Base-by-base conservation (phyloP, 2,329 filamentous ascomycete species). In the Aotearoamyces nothofagi region DNA sequence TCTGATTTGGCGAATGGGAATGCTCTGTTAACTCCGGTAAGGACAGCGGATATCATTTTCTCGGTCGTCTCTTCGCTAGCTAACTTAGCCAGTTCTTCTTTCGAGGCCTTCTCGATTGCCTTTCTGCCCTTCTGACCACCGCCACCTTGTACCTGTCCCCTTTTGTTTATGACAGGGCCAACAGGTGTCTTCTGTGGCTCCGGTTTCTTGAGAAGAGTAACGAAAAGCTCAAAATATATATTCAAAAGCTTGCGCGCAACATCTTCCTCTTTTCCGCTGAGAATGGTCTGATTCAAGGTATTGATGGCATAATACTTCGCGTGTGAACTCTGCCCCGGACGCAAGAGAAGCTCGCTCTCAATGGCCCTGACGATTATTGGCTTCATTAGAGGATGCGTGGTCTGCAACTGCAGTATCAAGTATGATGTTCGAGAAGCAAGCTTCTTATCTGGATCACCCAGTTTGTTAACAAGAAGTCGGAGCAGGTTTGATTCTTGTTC, bases 261-360 rank as follows among this genome's bases (percentile, higher is more conserved):
- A 11, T 71, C 64, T 22, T 84, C 77, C 46, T 96, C 87, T 44
- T 78, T 90, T 31, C 58, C 69, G 51, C 81, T 92, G 27, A 98
- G 56, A 27, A 96, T 86, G 0, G 87, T 96, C 56, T 98, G 92
- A 51, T 98, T 98, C 27, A 98, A 63, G 0, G 90, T 96, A 50
- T 94, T 94, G 51, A 93, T 76, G 17, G 83, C 86, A 53, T 93
- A 94, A 56, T 98, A 98, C 49, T 82, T 92, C 22, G 87, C 82
- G 42, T 92, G 80, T 19, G 78, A 63, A 45, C 73, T 87, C 53
- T 96, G 90, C 8, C 82, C 80, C 0, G 86, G 81, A 29, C 83
- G 73, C 49, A 94, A 78, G 13, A 98, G 59, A 26, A 92, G 68
- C 42, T 96, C 87, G 31, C 79, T 75, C 52, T 98, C 87, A 24